phyloP scores from a whole-genome alignment of 1,284 basidiomycete genomes.

The Austroboletus niveus region DNA sequence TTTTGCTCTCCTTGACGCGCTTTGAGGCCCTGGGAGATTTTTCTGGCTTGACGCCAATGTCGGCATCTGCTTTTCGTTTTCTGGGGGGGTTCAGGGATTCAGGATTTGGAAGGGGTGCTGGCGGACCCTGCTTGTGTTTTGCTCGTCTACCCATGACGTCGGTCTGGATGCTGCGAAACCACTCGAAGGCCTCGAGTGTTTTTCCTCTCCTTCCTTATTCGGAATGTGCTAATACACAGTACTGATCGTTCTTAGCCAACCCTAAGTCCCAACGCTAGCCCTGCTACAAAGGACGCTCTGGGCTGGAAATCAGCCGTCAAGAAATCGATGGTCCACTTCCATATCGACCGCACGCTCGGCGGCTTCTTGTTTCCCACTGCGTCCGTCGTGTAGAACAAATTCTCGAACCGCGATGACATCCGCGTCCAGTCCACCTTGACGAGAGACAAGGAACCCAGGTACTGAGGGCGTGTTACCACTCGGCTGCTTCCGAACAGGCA shows the following conservation, averaged over 20 bases:
- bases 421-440: slow-evolving; percentile 79
- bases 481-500: not conserved
- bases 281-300: slow-evolving; percentile 72
- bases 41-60: slow-evolving; percentile 44
- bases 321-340: slow-evolving; percentile 79
- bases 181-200: not conserved
- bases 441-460: slow-evolving; percentile 68
- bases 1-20: slow-evolving; percentile 49
- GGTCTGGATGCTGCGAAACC: not conserved
- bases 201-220: slow-evolving; percentile 28
- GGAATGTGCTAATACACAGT: slow-evolving; percentile 7
- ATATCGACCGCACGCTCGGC: slow-evolving; percentile 65
- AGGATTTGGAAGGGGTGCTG: slow-evolving; percentile 56
- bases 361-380: slow-evolving; percentile 48
- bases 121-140: slow-evolving; percentile 86
- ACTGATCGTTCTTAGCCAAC: slow-evolving; percentile 43
- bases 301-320: slow-evolving; percentile 92
- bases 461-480: slow-evolving; percentile 45
- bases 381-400: slow-evolving; percentile 66
- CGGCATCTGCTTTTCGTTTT: slow-evolving; percentile 71
- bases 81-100: slow-evolving; percentile 56
- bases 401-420: slow-evolving; percentile 66
- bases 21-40: slow-evolving; percentile 46
- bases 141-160: slow-evolving; percentile 69
- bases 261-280: slow-evolving; percentile 66